phyloP scores from a whole-genome alignment of 2,329 filamentous ascomycete species.

The Cadophora sp. region DNA sequence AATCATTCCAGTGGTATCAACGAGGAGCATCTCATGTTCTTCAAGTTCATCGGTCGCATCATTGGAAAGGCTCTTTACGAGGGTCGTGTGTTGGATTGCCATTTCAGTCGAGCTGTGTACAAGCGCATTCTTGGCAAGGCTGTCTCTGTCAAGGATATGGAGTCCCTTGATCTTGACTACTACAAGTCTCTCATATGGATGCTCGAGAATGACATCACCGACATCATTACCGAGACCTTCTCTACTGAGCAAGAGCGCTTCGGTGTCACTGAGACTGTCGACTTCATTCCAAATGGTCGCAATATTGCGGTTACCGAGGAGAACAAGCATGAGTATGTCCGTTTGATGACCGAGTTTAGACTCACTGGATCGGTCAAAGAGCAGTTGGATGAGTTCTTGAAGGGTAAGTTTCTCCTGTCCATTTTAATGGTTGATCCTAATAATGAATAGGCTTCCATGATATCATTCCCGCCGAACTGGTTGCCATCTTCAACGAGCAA shows the following conservation, averaged over 20 bases:
- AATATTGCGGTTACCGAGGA: conserved; percentile 95
- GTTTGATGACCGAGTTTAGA: conserved; percentile 91
- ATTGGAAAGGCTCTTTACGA: conserved; percentile 99
- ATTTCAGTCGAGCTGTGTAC: conserved; percentile 98
- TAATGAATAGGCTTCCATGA: conserved; percentile 82
- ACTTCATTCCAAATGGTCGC: conserved; percentile 85
- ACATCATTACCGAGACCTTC: conserved; percentile 96
- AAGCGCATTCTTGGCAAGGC: conserved; percentile 95
- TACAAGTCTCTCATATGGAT: conserved; percentile 99
- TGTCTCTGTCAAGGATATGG: conserved; percentile 99
- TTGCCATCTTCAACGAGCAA: conserved; percentile 98
- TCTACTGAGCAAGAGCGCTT: conserved; percentile 94
- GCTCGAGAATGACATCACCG: conserved; percentile 97
- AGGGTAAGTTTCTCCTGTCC: conserved; percentile 59
- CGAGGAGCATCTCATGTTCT: conserved; percentile 94
- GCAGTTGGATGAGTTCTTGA: conserved; percentile 91
- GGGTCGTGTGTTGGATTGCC: conserved; percentile 92
- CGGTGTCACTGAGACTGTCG: conserved; percentile 85
- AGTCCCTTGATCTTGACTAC: conserved; percentile 97
- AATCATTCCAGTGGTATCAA: conserved; percentile 95
- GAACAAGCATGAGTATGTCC: conserved; percentile 98
- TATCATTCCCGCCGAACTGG: conserved; percentile 91
- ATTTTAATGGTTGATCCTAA: conserved; percentile 41
- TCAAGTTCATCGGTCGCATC: conserved; percentile 98
- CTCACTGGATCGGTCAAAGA: conserved; percentile 91